Evolutionary conservation across 352 stramenopile genomes (phyloP).

Genomic region (Phytophthora kernoviae): DNA sequence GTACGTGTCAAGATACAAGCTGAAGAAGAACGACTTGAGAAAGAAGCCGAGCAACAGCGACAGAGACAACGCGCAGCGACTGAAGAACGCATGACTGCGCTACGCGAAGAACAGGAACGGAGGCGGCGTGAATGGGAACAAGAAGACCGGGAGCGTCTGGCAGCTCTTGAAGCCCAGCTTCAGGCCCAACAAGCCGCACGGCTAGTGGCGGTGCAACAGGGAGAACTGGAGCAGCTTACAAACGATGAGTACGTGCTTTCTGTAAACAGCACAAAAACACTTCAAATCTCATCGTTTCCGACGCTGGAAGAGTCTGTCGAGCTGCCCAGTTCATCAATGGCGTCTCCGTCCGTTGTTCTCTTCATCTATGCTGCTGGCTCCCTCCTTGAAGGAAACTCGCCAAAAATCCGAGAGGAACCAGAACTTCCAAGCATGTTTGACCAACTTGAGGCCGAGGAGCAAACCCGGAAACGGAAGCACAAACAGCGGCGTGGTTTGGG

Average conservation of each 20-base stretch:
- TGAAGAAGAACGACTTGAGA: constrained; percentile 46
- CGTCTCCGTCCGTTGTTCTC: constrained; percentile 16
- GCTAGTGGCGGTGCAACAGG: constrained; percentile 30
- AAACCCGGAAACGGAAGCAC: constrained; percentile 42
- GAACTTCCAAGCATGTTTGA: constrained; percentile 81
- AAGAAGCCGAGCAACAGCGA: constrained; percentile 50
- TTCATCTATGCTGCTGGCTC: constrained; percentile 16
- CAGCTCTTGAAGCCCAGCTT: constrained; percentile 52
- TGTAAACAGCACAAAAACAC: neutral
- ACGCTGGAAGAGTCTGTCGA: constrained; percentile 15
- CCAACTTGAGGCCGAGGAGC: constrained; percentile 76
- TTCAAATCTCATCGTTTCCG: constrained; percentile 2
- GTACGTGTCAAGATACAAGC: constrained; percentile 44
- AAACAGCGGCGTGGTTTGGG: constrained; percentile 26
- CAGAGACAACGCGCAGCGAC: constrained; percentile 50
- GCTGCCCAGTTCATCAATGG: constrained; percentile 6
- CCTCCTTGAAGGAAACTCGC: constrained; percentile 33
- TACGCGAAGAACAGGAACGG: constrained; percentile 70
- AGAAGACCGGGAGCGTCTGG: constrained; percentile 56
- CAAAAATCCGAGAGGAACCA: constrained; percentile 40
- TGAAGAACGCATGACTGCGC: constrained; percentile 57
- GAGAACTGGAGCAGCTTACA: constrained; percentile 38
- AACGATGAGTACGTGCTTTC: constrained; percentile 28
- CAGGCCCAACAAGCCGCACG: constrained; percentile 47
- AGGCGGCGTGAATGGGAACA: constrained; percentile 72